Conservation (phyloP, 1,284 basidiomycete species). For the Trichosporon asahii region DNA sequence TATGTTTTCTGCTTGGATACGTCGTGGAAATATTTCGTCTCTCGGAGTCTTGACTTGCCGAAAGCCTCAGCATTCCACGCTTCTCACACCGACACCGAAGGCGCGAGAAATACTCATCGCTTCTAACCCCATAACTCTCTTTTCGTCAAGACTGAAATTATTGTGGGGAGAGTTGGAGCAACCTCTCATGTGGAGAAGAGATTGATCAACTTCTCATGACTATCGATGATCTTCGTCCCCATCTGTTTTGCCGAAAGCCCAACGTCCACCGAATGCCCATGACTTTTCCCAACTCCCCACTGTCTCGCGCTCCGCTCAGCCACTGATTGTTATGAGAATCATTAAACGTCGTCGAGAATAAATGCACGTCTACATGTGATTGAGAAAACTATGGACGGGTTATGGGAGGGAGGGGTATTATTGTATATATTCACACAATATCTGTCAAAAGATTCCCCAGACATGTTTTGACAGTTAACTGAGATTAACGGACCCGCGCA, state of each 20-base stretch:
- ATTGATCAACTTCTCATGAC: no score
- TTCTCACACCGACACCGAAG: not conserved
- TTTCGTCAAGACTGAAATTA: no score
- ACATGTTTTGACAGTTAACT: conserved; percentile 3
- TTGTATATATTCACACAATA: conserved; percentile 11
- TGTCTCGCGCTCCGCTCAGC: not conserved
- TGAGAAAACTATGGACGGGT: conserved; percentile 7
- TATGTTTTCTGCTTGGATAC: no score
- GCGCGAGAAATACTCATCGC: not conserved
- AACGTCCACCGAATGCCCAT: no score
- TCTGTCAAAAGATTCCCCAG: conserved; percentile 6
- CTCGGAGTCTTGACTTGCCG: no score
- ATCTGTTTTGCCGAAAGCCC: no score
- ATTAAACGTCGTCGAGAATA: conserved; percentile 1
- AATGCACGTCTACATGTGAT: conserved; percentile 10
- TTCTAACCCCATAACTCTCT: not conserved
- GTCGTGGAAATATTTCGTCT: no score
- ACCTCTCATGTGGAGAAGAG: no score
- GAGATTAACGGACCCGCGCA: conserved; percentile 1
- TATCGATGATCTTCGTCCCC: no score
- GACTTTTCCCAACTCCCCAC: no score
- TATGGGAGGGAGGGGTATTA: conserved; percentile 9
- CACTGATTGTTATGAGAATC: not conserved
- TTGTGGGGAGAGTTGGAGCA: no score
- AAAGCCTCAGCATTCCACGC: no score